Evolutionary conservation across 805 yeast species (phyloP).

Genomic region (Millerozyma miso): DNA sequence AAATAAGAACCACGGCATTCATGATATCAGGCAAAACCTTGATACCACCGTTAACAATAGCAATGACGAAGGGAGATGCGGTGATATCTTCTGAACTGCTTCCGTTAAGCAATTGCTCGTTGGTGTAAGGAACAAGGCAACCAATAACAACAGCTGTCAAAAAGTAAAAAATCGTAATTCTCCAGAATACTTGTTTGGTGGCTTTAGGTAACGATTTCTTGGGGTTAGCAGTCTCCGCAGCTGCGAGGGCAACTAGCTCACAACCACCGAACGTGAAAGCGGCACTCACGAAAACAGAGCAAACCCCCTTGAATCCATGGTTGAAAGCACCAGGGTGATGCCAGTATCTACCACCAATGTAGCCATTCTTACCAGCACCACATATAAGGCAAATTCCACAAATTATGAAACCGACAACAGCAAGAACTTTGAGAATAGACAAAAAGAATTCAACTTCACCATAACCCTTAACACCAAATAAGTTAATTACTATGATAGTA

Average conservation of each 20-base stretch:
- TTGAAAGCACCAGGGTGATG: constrained; percentile 30
- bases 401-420: constrained; percentile 33
- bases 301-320: constrained; percentile 36
- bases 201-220: constrained; percentile 37
- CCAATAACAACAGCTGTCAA: constrained; percentile 31
- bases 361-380: constrained; percentile 34
- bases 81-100: constrained; percentile 38
- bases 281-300: constrained; percentile 36
- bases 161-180: constrained; percentile 38
- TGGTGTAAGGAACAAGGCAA: constrained; percentile 47
- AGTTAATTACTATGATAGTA: constrained; percentile 23
- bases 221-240: constrained; percentile 39
- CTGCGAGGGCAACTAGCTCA: constrained; percentile 36
- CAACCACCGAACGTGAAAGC: constrained; percentile 34
- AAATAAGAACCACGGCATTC: constrained; percentile 68
- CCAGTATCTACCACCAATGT: constrained; percentile 32
- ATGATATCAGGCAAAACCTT: constrained; percentile 65
- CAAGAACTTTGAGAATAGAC: constrained; percentile 29
- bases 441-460: constrained; percentile 34
- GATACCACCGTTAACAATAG: constrained; percentile 59
- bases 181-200: constrained; percentile 41
- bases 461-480: constrained; percentile 35
- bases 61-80: constrained; percentile 76
- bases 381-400: constrained; percentile 32
- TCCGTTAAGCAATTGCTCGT: constrained; percentile 45